phyloP scores from a whole-genome alignment of 768 basidiomycete species.

The Macrolepiota dolichaula region DNA sequence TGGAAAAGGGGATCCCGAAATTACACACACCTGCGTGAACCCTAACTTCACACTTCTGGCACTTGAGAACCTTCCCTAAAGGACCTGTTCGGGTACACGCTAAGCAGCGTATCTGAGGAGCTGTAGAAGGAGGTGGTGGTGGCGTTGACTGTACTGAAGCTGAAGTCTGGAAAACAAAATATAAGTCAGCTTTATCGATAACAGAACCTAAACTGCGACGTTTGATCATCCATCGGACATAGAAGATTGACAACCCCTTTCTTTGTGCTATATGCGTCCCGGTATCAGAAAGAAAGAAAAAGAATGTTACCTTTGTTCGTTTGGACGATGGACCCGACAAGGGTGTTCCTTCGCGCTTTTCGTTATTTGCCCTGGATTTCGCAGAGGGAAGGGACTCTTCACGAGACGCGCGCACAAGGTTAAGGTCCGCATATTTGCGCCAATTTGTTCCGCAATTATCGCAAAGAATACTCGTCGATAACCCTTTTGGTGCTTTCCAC shows the following conservation, averaged over 20 bases:
- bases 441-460: slow-evolving; percentile 85
- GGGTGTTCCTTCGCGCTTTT: slow-evolving; percentile 66
- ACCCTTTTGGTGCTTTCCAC: slow-evolving; percentile 92
- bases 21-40: slow-evolving; percentile 71
- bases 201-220: neutral
- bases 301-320: slow-evolving; percentile 36
- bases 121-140: slow-evolving; percentile 49
- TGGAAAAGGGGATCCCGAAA: neutral
- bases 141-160: slow-evolving; percentile 57
- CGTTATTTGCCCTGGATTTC: slow-evolving; percentile 45
- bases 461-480: slow-evolving; percentile 76
- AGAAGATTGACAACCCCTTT: neutral
- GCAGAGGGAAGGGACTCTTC: slow-evolving; percentile 56
- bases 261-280: neutral
- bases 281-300: neutral
- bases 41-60: slow-evolving; percentile 74
- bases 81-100: slow-evolving; percentile 77
- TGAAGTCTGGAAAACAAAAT: slow-evolving; percentile 35
- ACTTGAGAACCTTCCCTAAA: slow-evolving; percentile 74
- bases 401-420: slow-evolving; percentile 58
- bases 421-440: slow-evolving; percentile 91
- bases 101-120: slow-evolving; percentile 68
- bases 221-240: slow-evolving; percentile 5
- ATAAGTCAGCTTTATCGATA: neutral
- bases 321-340: slow-evolving; percentile 42